Evolutionary conservation across 306 rosid species (phyloP).

Genomic region (Acacia crassicarpa): DNA sequence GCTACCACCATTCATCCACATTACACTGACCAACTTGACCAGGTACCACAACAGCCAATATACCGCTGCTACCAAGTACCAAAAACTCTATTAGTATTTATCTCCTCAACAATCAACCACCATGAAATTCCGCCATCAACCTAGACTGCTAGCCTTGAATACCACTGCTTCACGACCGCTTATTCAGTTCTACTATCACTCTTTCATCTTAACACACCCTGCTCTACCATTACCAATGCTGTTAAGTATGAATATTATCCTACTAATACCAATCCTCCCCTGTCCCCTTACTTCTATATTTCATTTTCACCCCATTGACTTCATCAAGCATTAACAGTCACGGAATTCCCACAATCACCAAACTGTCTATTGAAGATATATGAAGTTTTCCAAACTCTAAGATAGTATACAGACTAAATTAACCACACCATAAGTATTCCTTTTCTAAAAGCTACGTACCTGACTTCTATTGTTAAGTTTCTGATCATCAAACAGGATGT

Average conservation of each 20-base stretch:
- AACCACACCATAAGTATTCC: background rate
- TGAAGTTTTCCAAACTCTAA: background rate
- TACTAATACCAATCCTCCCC: background rate
- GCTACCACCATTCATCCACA: background rate
- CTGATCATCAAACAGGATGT: conserved; percentile 2
- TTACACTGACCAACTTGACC: background rate
- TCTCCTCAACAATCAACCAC: background rate
- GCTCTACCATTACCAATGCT: background rate
- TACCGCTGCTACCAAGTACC: background rate
- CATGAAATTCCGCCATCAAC: background rate
- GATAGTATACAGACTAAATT: background rate
- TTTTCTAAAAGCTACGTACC: conserved; percentile 14
- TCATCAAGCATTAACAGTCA: background rate
- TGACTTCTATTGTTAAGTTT: background rate
- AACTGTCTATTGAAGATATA: background rate
- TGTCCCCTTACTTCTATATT: background rate
- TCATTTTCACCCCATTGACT: conserved; percentile 12
- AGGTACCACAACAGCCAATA: background rate
- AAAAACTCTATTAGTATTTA: background rate
- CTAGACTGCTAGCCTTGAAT: background rate
- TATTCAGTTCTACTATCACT: background rate
- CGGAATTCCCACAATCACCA: background rate
- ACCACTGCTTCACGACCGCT: background rate
- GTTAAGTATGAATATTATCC: background rate
- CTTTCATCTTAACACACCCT: background rate